Base-by-base conservation (phyloP, 2,329 filamentous ascomycete genomes). In the Botrytis sinoallii region DNA sequence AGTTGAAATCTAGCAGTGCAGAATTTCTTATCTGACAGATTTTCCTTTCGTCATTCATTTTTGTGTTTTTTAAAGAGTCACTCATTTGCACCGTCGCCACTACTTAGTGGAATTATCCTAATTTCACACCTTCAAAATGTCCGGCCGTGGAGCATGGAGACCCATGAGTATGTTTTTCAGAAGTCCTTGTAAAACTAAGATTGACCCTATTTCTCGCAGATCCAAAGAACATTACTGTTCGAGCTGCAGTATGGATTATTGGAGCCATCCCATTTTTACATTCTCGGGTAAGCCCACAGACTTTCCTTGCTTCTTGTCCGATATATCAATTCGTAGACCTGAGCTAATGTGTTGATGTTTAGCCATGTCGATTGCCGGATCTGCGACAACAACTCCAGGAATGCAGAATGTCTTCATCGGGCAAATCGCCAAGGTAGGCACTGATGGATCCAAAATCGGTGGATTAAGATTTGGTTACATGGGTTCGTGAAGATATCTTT, bases 151-250 rank as follows among this genome's bases (percentile, higher is more conserved):
- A 48, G 66, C 66, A 72, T 38, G 70, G 64, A 72, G 40, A 32
- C 69, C 69, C 6, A 72, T 72, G 70, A 66, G 70, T 72, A 29
- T 57, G 70, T 72, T 57, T 25, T 66, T 59, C 35, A n/a, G 25
- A 42, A 35, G 16, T 55, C 44, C 38, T 32, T 57, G 48, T 25
- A 32, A 12, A 10, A n/a, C 70, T 7, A 5, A 35, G 40, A 25
- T 57, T 72, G 25, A 65, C 35, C n/a, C 42, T 10, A 52, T 18
- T 12, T 32, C 55, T 25, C 52, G 8, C 29, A 72, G 70, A 59
- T 29, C 70, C 70, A 32, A 65, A 66, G 61, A 72, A 72, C 61
- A 72, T 72, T 35, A 57, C 63, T 38, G 60, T 72, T 66, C 70
- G 70, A 44, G 70, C 46, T 42, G 22, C 32, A 12, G 38, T 72